Evolutionary conservation across 352 stramenopile species (phyloP), one percentile per base, ranked within the genome.

Genomic region (Saprolegnia parasitica): DNA sequence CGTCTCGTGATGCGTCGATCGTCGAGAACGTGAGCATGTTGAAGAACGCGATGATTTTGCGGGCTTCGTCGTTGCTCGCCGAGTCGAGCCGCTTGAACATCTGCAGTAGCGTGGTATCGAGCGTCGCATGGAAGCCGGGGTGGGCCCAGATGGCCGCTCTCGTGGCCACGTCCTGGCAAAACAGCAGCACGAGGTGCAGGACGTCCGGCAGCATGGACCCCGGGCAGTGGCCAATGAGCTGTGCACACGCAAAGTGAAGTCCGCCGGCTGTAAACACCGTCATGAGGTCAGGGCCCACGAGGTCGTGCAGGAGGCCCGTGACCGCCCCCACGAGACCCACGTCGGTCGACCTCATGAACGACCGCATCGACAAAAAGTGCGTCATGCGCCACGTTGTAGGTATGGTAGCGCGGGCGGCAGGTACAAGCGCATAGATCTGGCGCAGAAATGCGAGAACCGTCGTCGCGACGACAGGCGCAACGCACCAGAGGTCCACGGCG

Each of bases 401-500:
- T 23, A 70, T 62, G 15, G 46, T 49, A 13, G 13, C 1, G 6
- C 10, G 16, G 8, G 13, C 24, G 9, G 21, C 39, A 16, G 63
- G 63, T 1, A 56, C 49, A 11, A 62, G 39, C 11, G 24, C 46
- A 57, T 70, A 70, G 11, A 70, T 11, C 18, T 70, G 63, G 1
- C 63, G 46, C 20, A 70, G 23, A 3, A 70, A n/a, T 10, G 4
- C 15, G 37, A 70, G 13, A 1, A 70, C 50, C 40, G 40, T 15
- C 4, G 4, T 45, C 15, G 63, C 37, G 13, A 70, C 21, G 9
- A 4, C 16, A 40, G 21, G 11, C 15, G 46, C 26, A 18, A 24
- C 26, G 13, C 45, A 49, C 63, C 63, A 70, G 52, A 70, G 54
- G 23, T 70, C 50, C 11, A 70, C 42, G 18, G 49, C 39, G 35